These are phyloP conservation scores for Stachybotrys elegans DNA, from an alignment of 2,329 filamentous ascomycete species.

Conservation along the genomic window DNA sequence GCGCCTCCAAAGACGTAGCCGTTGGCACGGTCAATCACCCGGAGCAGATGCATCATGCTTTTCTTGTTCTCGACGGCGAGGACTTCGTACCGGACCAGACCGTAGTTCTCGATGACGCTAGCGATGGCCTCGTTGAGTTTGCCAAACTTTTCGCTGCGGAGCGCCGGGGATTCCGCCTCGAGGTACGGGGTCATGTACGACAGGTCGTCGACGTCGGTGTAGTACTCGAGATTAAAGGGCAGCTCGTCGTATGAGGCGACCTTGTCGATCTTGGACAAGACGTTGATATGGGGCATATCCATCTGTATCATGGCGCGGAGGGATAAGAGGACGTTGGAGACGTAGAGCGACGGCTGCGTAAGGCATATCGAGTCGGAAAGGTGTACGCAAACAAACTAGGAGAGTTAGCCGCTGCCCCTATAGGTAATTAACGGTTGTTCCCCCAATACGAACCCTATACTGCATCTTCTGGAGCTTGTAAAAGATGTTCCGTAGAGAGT, in stretches of 20 bases:
- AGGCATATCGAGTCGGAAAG: conserved; percentile 92
- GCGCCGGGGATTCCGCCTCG: conserved; percentile 67
- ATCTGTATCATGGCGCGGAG: conserved; percentile 97
- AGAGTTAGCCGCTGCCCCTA: conserved; percentile 9
- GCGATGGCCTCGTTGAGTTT: conserved; percentile 83
- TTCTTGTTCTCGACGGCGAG: conserved; percentile 94
- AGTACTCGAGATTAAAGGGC: conserved; percentile 94
- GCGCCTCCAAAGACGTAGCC: conserved; percentile 90
- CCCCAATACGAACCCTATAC: conserved; percentile 65
- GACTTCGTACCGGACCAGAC: conserved; percentile 86
- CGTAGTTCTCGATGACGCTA: conserved; percentile 82
- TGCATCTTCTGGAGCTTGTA: conserved; percentile 84
- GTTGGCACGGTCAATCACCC: conserved; percentile 84
- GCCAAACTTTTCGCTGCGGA: conserved; percentile 71
- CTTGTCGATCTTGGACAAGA: conserved; percentile 97
- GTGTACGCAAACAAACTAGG: conserved; percentile 84
- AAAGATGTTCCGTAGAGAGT: conserved; percentile 86
- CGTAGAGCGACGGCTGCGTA: conserved; percentile 88
- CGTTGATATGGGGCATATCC: conserved; percentile 92
- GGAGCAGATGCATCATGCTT: conserved; percentile 89
- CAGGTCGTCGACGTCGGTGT: conserved; percentile 94
- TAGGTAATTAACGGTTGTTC: neutral
- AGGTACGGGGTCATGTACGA: conserved; percentile 77
- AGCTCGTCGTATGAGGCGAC: conserved; percentile 77
- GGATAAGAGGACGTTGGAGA: conserved; percentile 88